Conservation (phyloP, 75 land plant species). For the Sequoia sempervirens region DNA sequence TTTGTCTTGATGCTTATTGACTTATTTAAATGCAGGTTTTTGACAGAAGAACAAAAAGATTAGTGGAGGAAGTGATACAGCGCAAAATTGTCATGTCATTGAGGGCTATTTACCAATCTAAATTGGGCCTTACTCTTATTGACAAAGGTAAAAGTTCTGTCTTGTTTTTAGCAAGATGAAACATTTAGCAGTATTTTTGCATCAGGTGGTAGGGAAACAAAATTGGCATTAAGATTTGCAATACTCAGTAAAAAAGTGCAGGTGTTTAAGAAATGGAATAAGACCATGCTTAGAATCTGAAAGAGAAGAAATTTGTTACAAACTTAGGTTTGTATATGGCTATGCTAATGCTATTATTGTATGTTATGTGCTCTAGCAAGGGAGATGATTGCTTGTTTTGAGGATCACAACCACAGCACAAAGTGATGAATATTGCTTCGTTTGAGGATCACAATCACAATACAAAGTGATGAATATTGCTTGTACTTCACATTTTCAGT, state of each 20-base stretch:
- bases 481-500: neutral
- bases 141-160: slow-evolving; percentile 50
- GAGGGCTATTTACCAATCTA: slow-evolving; percentile 94
- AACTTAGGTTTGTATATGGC: neutral
- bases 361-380: neutral
- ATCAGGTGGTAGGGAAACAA: neutral
- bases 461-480: neutral
- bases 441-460: neutral
- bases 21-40: slow-evolving; percentile 48
- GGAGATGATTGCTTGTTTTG: neutral
- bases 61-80: slow-evolving; percentile 94
- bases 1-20: neutral
- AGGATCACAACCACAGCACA: neutral
- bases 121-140: slow-evolving; percentile 75
- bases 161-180: neutral
- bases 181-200: neutral
- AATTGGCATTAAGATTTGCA: neutral
- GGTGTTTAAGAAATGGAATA: neutral
- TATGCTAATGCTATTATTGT: neutral
- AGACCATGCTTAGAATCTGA: neutral
- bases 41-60: slow-evolving; percentile 78
- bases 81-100: slow-evolving; percentile 48
- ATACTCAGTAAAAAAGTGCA: neutral
- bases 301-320: neutral
- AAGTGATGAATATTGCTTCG: neutral